Conservation (phyloP, 129 eudicot genomes). For the Arctium minus region DNA sequence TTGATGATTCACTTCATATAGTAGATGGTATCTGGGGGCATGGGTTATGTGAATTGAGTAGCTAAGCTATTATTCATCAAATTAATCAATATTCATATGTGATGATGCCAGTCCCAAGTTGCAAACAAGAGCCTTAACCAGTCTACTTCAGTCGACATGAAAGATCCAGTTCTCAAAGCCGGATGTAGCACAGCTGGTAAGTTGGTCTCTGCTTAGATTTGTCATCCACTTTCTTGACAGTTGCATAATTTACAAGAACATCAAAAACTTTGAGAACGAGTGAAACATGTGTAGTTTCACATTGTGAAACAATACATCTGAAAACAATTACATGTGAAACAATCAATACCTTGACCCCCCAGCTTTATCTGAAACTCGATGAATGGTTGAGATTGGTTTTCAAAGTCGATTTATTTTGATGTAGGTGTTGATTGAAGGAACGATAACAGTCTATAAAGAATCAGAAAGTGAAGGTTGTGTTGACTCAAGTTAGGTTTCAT, state of each 20-base stretch:
- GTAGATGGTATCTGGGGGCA: no score
- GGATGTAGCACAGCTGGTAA: slow-evolving; percentile 30
- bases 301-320: no score
- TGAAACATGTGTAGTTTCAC: no score
- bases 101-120: slow-evolving; percentile 35
- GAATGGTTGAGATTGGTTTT: not conserved
- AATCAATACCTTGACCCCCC: no score
- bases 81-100: slow-evolving; percentile 4
- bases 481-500: slow-evolving; percentile 6
- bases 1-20: not conserved
- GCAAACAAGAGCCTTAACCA: slow-evolving; percentile 43
- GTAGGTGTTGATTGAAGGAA: slow-evolving; percentile 17
- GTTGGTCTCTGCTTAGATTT: not conserved
- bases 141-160: slow-evolving; percentile 29
- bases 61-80: not conserved
- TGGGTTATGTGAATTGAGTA: not conserved
- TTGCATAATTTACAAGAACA: no score
- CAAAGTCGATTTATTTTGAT: not conserved
- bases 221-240: no score
- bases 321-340: no score
- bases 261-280: no score
- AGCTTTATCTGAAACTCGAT: no score
- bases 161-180: slow-evolving; percentile 37
- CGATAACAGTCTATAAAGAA: slow-evolving; percentile 2
- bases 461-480: not conserved